Conservation (phyloP, 768 basidiomycete species). For the Postia placenta region DNA sequence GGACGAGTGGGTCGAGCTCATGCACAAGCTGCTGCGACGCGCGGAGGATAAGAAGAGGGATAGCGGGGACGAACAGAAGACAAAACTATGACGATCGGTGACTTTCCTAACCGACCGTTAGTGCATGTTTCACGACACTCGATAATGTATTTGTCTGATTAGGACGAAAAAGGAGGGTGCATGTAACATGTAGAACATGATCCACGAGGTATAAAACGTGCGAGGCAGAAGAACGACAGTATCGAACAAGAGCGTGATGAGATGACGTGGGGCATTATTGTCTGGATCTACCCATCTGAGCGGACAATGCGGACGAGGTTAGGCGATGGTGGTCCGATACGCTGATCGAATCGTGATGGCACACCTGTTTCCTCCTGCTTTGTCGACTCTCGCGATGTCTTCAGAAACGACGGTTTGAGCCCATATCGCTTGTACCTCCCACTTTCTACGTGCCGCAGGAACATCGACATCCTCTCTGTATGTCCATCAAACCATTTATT, state of each 20-base stretch:
- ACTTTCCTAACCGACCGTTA: no score
- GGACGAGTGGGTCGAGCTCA: constrained; percentile 57
- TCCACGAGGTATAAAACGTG: no score
- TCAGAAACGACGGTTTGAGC: neutral
- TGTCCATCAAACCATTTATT: neutral
- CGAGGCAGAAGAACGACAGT: no score
- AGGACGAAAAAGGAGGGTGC: no score
- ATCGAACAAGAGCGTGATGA: no score
- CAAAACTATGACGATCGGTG: neutral
- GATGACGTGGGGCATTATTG: no score
- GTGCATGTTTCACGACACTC: no score
- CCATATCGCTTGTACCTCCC: neutral
- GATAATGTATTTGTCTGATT: neutral
- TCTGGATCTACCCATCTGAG: no score
- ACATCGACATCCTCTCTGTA: neutral
- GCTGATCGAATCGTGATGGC: no score
- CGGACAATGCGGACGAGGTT: no score
- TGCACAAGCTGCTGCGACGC: constrained; percentile 28
- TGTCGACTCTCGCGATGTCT: neutral
- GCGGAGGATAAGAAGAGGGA: constrained; percentile 20
- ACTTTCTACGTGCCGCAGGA: neutral
- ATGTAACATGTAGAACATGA: no score
- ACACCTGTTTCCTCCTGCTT: neutral
- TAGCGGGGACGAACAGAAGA: constrained; percentile 1
- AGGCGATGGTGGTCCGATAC: no score